Evolutionary conservation across 2,329 filamentous ascomycete genomes (phyloP), one percentile per base, ranked within the genome.

Genomic region (Beauveria bassiana): DNA sequence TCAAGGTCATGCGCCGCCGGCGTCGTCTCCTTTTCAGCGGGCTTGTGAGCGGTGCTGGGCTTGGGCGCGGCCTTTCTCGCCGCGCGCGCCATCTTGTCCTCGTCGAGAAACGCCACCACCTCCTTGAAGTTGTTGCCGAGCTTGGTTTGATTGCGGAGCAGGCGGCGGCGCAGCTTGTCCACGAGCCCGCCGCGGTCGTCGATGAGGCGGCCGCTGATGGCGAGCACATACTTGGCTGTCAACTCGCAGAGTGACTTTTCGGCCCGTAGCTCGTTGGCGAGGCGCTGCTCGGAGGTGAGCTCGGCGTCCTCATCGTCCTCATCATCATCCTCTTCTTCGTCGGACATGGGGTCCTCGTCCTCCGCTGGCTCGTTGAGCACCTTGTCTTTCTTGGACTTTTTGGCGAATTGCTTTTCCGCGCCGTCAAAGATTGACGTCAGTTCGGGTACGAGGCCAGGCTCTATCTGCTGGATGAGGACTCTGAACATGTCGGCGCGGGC

Each of bases 241-340:
- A 97, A 79, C 68, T 93, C 89, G 73, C 93, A 98, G 1, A 98
- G 82, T 22, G 87, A 85, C 70, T 93, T 89, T 74, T 98, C 95
- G 0, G 91, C 86, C 62, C 93, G 81, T 40, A 97, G 81, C 61
- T 86, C 84, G 45, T 83, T 81, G 53, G 86, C 81, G 66, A 85
- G 78, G 62, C 84, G 81, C 69, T 89, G 79, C 68, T 82, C 79
- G 59, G 81, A 79, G 34, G 84, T 78, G 47, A 83, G 70, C 22
- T 77, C 78, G 63, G 83, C 77, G 62, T 83, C 79, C 34, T 81
- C 77, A 49, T 85, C 80, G 24, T 86, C 82, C 20, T 85, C 78
- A 2, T 78, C 77, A 5, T 83, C 79, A 16, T 81, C 78, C 7
- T 81, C 78, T 8, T 80, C 78, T 28, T 86, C 87, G 62, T 86